Evolutionary conservation across 2,329 filamentous ascomycete species (phyloP).

Genomic region (Tolypocladium amazonense): DNA sequence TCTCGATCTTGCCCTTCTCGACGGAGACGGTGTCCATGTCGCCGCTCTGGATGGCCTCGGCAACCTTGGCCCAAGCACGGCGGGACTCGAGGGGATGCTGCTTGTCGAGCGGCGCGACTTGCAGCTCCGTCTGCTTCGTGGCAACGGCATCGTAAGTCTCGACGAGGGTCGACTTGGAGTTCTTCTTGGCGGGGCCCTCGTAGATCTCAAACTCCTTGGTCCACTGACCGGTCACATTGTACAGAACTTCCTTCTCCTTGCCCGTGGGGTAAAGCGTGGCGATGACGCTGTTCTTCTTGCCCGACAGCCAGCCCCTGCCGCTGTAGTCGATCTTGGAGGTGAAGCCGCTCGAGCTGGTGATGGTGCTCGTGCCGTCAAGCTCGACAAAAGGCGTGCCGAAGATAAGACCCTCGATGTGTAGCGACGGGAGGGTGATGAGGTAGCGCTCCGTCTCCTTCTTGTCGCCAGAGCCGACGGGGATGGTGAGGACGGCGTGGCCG

Average conservation of each 20-base stretch:
- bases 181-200: slow-evolving; percentile 46
- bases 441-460: slow-evolving; percentile 52
- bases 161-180: slow-evolving; percentile 36
- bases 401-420: slow-evolving; percentile 91
- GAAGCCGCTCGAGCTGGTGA: slow-evolving; percentile 77
- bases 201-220: slow-evolving; percentile 72
- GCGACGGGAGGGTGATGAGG: slow-evolving; percentile 79
- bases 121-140: slow-evolving; percentile 53
- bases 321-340: slow-evolving; percentile 86
- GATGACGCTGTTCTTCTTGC: slow-evolving; percentile 87
- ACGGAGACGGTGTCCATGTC: slow-evolving; percentile 71
- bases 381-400: slow-evolving; percentile 83
- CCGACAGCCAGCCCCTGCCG: slow-evolving; percentile 87
- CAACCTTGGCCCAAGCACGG: slow-evolving; percentile 80
- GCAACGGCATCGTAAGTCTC: slow-evolving; percentile 51
- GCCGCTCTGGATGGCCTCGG: slow-evolving; percentile 65
- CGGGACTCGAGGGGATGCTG: slow-evolving; percentile 85
- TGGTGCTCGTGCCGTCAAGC: slow-evolving; percentile 74
- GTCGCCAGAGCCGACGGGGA: slow-evolving; percentile 38
- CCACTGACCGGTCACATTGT: slow-evolving; percentile 86
- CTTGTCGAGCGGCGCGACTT: slow-evolving; percentile 59
- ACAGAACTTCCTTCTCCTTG: slow-evolving; percentile 63
- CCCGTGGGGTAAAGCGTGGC: slow-evolving; percentile 63
- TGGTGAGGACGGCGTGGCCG: slow-evolving; percentile 73
- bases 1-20: slow-evolving; percentile 86